Evolutionary conservation across 1,284 basidiomycete genomes (phyloP), one percentile per base, ranked within the genome.

Genomic region (Meripilus lineatus): DNA sequence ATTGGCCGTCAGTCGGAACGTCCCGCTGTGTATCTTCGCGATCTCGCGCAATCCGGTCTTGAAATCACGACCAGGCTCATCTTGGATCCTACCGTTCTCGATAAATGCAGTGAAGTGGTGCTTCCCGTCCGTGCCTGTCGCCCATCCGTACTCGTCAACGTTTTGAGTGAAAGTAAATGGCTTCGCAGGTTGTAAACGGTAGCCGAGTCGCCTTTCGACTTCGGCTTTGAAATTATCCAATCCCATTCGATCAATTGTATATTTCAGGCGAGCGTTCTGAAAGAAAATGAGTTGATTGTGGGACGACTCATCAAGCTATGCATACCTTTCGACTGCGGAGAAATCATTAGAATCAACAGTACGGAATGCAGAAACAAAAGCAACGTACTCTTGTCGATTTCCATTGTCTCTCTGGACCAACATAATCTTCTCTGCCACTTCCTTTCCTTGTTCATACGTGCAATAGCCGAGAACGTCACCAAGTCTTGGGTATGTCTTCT

Each of bases 21-120:
- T 74, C 44, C 95, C 94, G 74, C 92, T 94, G 79, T 96, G 93
- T 13, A 92, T 71, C 69, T 89, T 86, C 47, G 93, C 94, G 50
- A 99, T 89, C 69, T 97, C 93, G 43, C 83, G 77, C 44, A 99
- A 71, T 45, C 90, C 94, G 5, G 88, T 86, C 75, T 98, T 97
- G 84, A 93, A 98, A 51, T 93, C 83, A 45, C 79, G 75, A 36
- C 82, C 89, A 4, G 92, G 83, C 64, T 93, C 92, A 65, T 99
- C 93, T 66, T 94, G 88, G 30, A 99, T 82, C 44, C 95, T 88
- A 10, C 96, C 96, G 62, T 99, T 99, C 71, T 99, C 95, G 64
- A 99, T 89, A 69, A 94, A 99, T 63, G 90, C 75, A 42, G 87
- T 94, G 68, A 93, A 95, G 65, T 97, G 93, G 65, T 93, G 86